Conservation (phyloP, 2,329 filamentous ascomycete species). For the Didymella pomorum region DNA sequence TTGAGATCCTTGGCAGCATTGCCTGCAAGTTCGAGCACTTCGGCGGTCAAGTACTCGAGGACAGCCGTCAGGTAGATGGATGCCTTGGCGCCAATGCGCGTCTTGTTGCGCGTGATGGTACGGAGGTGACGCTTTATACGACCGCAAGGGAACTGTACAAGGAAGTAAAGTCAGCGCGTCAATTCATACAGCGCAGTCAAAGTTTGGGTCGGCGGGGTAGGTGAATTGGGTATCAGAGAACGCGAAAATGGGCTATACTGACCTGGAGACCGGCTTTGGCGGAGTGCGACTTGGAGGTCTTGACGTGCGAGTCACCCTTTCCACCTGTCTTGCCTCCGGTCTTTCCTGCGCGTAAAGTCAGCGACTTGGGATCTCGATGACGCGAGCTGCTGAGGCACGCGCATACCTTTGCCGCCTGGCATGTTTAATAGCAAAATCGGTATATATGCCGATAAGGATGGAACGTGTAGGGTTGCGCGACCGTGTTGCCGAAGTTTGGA, state of each 20-base stretch:
- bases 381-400: slow-evolving; percentile 38
- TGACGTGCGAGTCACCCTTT: slow-evolving; percentile 78
- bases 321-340: slow-evolving; percentile 88
- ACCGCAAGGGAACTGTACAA: slow-evolving; percentile 89
- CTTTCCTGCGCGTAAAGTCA: slow-evolving; percentile 54
- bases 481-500: slow-evolving; percentile 34
- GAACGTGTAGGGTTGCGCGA: slow-evolving; percentile 45
- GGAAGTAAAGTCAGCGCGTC: slow-evolving; percentile 37
- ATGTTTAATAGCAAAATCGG: slow-evolving; percentile 54
- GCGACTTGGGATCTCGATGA: slow-evolving; percentile 26
- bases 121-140: slow-evolving; percentile 99
- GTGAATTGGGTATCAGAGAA: slow-evolving; percentile 28
- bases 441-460: slow-evolving; percentile 33
- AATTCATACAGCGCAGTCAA: no score
- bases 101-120: slow-evolving; percentile 99
- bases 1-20: slow-evolving; percentile 99
- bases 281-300: slow-evolving; percentile 92
- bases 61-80: slow-evolving; percentile 98
- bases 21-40: slow-evolving; percentile 96
- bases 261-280: slow-evolving; percentile 96
- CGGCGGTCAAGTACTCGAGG: slow-evolving; percentile 95
- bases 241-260: slow-evolving; percentile 55
- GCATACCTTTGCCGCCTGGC: slow-evolving; percentile 94
- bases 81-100: slow-evolving; percentile 98
- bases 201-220: slow-evolving; percentile 30